Conservation (phyloP, 140 eudicot genomes). For the Stevia rebaudiana region DNA sequence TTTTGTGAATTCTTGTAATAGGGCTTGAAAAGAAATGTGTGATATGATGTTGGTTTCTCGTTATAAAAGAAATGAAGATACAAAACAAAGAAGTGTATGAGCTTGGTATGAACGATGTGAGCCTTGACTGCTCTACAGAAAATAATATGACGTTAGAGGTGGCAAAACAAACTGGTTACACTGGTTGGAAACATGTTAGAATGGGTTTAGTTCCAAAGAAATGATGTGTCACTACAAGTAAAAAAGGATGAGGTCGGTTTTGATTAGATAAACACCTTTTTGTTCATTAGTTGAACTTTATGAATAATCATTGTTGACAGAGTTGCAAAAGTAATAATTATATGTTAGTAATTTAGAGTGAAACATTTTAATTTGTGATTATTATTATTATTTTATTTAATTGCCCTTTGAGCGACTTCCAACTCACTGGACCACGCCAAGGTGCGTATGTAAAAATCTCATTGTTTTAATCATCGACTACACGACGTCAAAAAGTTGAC, state of each 20-base stretch:
- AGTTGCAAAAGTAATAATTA: neutral
- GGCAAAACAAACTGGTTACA: neutral
- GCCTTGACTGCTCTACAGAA: neutral
- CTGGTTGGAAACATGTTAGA: neutral
- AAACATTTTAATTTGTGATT: no score
- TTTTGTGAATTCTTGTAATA: neutral
- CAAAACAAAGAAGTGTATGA: no score
- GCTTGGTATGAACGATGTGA: neutral
- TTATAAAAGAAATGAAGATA: neutral
- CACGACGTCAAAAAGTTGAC: no score
- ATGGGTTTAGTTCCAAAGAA: neutral
- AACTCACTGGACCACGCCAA: no score
- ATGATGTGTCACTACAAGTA: neutral
- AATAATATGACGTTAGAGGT: neutral
- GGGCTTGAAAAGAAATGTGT: slow-evolving; percentile 3
- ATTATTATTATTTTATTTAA: no score
- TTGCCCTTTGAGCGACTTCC: no score
- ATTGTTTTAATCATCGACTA: no score
- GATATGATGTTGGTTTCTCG: neutral
- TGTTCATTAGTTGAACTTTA: neutral
- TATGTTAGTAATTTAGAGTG: no score
- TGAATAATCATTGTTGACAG: neutral
- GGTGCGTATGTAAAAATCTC: no score
- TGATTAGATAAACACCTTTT: neutral
- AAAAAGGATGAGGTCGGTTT: neutral